Evolutionary conservation across 2,329 filamentous ascomycete genomes (phyloP), one percentile per base, ranked within the genome.

Genomic region (Monosporascus sp.): DNA sequence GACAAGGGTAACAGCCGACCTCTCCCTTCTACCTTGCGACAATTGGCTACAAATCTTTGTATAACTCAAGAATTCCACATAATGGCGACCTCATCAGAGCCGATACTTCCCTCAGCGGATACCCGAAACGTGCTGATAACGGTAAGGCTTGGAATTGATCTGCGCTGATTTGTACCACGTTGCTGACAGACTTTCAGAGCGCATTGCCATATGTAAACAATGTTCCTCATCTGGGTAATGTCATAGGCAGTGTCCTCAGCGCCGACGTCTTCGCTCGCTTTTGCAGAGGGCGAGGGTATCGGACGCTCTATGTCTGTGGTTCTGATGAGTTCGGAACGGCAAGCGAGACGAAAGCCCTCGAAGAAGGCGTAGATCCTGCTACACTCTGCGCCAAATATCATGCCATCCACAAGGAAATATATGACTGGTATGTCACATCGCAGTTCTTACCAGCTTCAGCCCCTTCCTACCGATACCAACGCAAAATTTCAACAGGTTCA

Each of bases 401-500:
- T 49, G 54, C 55, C 18, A 52, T 96, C 55, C 93, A 97, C 74
- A 85, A 91, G 64, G 89, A 88, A 48, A 88, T 97, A 60, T 97
- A 97, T 72, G 83, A 95, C 70, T 97, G 93, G 43, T 46, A 9
- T 8, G 43, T 26, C 14, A 9, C 20, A 46, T 11, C 31, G 11
- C 5, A 14, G 4, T 14, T 14, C 31, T 35, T 31, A 24, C 22
- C 43, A 46, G 14, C 43, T 35, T 14, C 31, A 14, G 11, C 31
- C 5, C 4, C 11, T 35, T 35, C 51, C 43, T 47, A 49, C 54
- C 3, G 51, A 95, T 55, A 93, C 97, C 74, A 85, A 91, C 64
- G 89, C 88, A 48, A 88, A 97, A 60, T 97, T 97, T 73, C 82
- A 95, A 95, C 71, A 97, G 93, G 91, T 99, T 99, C 75, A 85